Evolutionary conservation across 1,284 basidiomycete species (phyloP).

Genomic region (Porodaedalea pini): DNA sequence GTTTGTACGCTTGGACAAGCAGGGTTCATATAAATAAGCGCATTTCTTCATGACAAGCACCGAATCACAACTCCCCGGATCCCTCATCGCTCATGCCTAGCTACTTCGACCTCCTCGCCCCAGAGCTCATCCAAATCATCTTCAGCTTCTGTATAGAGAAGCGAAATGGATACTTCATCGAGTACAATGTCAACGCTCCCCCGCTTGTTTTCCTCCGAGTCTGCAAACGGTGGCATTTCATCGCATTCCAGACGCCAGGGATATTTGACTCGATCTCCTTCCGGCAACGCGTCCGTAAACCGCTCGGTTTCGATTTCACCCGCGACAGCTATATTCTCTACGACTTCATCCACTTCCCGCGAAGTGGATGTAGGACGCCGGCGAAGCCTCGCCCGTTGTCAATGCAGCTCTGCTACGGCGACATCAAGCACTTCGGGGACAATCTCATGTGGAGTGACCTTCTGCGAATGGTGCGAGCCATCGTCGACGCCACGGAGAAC

Average conservation of each 20-base stretch:
- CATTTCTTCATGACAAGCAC: background rate
- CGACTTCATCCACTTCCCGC: background rate
- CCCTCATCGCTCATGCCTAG: background rate
- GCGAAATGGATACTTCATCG: constrained; percentile 1
- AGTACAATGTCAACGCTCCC: background rate
- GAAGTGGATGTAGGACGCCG: background rate
- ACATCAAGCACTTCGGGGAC: constrained; percentile 1
- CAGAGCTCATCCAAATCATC: constrained; percentile 5
- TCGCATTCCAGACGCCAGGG: constrained; percentile 6
- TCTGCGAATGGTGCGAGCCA: background rate
- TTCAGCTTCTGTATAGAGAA: constrained; percentile 2
- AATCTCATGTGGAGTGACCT: constrained; percentile 10
- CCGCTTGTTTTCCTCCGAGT: constrained; percentile 11
- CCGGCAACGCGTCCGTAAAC: background rate
- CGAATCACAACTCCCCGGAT: background rate
- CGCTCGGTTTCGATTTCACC: constrained; percentile 10
- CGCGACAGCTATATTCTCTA: background rate
- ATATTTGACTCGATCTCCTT: constrained; percentile 11
- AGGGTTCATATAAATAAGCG: background rate
- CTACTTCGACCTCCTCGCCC: constrained; percentile 6
- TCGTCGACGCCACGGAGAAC: background rate
- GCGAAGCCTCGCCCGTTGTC: background rate
- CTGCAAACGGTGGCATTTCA: constrained; percentile 1
- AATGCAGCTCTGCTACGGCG: constrained; percentile 11
- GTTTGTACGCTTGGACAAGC: background rate